Base-by-base conservation (phyloP, 139 green algal genomes). In the Auxenochlorella protothecoides region DNA sequence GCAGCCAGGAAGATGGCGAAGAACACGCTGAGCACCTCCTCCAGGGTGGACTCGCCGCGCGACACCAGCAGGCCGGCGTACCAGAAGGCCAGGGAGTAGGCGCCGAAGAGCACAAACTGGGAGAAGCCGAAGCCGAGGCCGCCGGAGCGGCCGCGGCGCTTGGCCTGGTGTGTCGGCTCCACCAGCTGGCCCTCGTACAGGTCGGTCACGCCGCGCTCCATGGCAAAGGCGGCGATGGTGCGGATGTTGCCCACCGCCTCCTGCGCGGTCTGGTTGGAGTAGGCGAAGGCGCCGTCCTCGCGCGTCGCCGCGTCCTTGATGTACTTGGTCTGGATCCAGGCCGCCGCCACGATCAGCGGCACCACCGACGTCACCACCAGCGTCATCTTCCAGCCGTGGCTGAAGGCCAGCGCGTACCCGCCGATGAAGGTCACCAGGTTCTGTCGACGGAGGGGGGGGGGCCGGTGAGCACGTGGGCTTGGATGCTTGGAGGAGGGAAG, bases 21-120 rank as follows among this genome's bases (percentile, higher is more conserved):
- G 81, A 95, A 93, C 3, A 86, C 84, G 79, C 90, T 87, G 53
- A 96, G 76, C 14, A 86, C 79, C 44, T 92, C 71, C 14, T 80
- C 73, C 72, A 96, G 94, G 15, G 73, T 76, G 51, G 73, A 68
- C 5, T 83, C 68, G 2, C 76, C 75, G 0, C 67, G 55, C 52
- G 71, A 16, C 11, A 92, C 76, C 15, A 83, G 68, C 61, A 65
- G 72, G 10, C 80, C 82, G 16, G 77, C 85, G 68, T 82, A 90
- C 82, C 87, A 90, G 59, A 85, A 87, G 13, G 80, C 71, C 15
- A 96, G 63, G 5, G 88, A 83, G 71, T 91, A 87, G n/a, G 85
- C 84, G 53, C 74, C 84, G 75, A 91, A 93, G 62, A 86, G 88
- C 14, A 85, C 75, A n/a, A 81, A 70, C 63, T 89, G 74, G 53